These are phyloP conservation scores for Psilocybe cubensis DNA, from an alignment of 768 basidiomycete genomes.

Conservation along the genomic window DNA sequence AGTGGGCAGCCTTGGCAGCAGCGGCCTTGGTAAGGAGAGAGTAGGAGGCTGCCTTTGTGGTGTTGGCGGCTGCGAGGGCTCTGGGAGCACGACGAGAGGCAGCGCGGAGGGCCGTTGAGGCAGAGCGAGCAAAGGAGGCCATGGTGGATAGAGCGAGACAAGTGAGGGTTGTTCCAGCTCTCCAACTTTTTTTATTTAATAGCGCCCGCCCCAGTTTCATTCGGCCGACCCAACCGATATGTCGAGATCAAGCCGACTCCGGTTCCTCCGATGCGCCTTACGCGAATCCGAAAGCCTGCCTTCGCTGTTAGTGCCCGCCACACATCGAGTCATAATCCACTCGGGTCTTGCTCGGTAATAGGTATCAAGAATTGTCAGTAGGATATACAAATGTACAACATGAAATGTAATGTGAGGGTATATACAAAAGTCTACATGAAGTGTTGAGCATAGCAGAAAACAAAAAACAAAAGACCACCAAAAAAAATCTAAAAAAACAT, in stretches of 20 bases:
- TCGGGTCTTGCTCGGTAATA: background rate
- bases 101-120: conserved; percentile 62
- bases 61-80: conserved; percentile 39
- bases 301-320: too few species aligned
- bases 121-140: conserved; percentile 69
- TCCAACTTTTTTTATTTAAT: conserved; percentile 23
- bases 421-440: background rate
- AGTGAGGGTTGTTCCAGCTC: conserved; percentile 2
- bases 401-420: background rate
- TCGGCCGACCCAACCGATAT: conserved; percentile 16
- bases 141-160: conserved; percentile 39
- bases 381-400: background rate
- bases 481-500: conserved; percentile 6
- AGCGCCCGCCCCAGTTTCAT: conserved; percentile 4
- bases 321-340: background rate
- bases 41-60: conserved; percentile 61
- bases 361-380: too few species aligned
- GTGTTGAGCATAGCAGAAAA: conserved; percentile 3
- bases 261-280: background rate
- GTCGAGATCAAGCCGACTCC: background rate
- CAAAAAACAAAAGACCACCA: background rate
- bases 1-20: conserved; percentile 41
- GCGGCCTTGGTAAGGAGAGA: conserved; percentile 64
- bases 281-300: background rate
- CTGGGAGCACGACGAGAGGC: conserved; percentile 70